Evolutionary conservation across 305 asterid species (phyloP).

Genomic region (Euphrasia arctica): DNA sequence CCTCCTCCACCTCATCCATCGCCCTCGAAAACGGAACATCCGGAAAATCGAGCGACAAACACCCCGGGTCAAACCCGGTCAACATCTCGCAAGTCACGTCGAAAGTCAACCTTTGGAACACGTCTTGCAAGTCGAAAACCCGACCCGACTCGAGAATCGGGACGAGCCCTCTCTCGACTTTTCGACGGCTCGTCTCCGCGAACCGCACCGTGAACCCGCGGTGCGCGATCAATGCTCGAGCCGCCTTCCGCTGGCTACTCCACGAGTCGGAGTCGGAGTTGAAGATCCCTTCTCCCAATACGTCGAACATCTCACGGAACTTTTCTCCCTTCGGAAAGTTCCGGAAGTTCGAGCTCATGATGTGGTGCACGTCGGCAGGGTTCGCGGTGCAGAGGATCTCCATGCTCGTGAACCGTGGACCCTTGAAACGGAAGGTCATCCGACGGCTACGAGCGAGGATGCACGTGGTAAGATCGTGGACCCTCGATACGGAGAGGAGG

Average conservation of each 20-base stretch:
- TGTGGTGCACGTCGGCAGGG: conserved; percentile 57
- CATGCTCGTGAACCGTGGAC: conserved; percentile 57
- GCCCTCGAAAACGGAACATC: conserved; percentile 53
- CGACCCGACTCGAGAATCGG: conserved; percentile 38
- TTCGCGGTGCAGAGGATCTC: conserved; percentile 48
- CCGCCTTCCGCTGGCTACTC: conserved; percentile 42
- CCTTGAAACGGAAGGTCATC: conserved; percentile 40
- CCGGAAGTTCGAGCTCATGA: conserved; percentile 47
- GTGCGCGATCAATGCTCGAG: conserved; percentile 37
- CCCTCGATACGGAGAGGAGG: conserved; percentile 27
- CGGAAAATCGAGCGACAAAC: conserved; percentile 41
- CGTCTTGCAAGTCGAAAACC: conserved; percentile 51
- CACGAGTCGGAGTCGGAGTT: conserved; percentile 48
- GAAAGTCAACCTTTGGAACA: conserved; percentile 55
- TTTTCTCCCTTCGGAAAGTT: conserved; percentile 55
- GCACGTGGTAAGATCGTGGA: conserved; percentile 43
- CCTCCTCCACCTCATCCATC: conserved; percentile 60
- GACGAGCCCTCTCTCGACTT: conserved; percentile 44
- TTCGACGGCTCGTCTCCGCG: conserved; percentile 32
- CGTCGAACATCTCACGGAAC: conserved; percentile 49
- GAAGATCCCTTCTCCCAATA: conserved; percentile 60
- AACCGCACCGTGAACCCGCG: conserved; percentile 34
- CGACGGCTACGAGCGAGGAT: conserved; percentile 26
- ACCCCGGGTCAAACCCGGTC: conserved; percentile 60
- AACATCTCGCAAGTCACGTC: conserved; percentile 52